phyloP scores from a whole-genome alignment of 2,329 filamentous ascomycete genomes.

The Leptographium radiaticola region DNA sequence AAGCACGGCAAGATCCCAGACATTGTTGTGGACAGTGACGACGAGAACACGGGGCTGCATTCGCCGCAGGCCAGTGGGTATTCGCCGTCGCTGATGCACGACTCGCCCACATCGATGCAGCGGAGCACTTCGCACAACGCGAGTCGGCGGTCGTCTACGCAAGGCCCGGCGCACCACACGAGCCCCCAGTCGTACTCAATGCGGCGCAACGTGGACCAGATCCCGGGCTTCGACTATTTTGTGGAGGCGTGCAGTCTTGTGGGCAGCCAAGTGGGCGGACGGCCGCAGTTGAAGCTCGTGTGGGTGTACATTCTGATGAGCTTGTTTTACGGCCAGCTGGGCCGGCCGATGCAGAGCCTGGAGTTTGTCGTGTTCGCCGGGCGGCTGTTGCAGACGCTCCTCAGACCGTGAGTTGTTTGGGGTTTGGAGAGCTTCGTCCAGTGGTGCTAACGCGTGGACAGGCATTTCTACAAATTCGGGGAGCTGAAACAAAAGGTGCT shows the following conservation, averaged over 20 bases:
- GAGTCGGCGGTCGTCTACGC: constrained; percentile 40
- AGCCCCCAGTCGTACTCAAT: constrained; percentile 5
- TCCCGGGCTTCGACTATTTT: constrained; percentile 85
- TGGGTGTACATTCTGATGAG: constrained; percentile 77
- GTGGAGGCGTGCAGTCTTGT: constrained; percentile 77
- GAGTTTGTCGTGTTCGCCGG: constrained; percentile 45
- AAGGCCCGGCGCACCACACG: constrained; percentile 19
- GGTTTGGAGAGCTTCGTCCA: neutral
- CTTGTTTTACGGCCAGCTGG: constrained; percentile 80
- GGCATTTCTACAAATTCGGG: constrained; percentile 34
- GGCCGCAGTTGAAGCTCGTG: constrained; percentile 61
- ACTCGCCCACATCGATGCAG: constrained; percentile 28
- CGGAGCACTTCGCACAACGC: constrained; percentile 23
- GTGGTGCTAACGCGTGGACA: neutral
- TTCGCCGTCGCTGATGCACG: constrained; percentile 37
- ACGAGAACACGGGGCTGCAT: constrained; percentile 17
- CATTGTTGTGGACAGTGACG: constrained; percentile 37
- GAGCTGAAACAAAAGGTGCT: constrained; percentile 22
- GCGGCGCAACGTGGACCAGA: constrained; percentile 61
- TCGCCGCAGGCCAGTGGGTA: constrained; percentile 31
- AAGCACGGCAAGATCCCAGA: constrained; percentile 39
- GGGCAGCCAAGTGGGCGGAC: constrained; percentile 65
- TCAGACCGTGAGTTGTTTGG: constrained; percentile 51
- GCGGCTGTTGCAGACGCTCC: constrained; percentile 52
- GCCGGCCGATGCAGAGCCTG: constrained; percentile 74